Base-by-base conservation (phyloP, 2,329 filamentous ascomycete species). In the Ceratocystis huliohia region DNA sequence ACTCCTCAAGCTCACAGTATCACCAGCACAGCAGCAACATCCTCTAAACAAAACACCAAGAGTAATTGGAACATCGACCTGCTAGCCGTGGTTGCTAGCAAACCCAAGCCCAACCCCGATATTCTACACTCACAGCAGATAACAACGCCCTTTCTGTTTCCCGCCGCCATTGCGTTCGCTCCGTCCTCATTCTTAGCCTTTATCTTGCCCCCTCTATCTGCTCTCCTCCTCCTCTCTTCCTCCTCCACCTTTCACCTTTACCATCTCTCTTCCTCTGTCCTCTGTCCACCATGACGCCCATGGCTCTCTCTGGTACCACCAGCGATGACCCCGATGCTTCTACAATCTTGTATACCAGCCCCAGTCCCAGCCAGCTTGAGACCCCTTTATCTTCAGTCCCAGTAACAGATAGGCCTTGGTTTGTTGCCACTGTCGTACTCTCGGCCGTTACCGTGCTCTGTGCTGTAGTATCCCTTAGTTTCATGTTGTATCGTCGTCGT, bases 381-480 rank as follows among this genome's bases (percentile, higher is more conserved):
- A 28, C 25, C 8, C 15, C 33, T 5, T 22, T 61, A 4, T 8
- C 37, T 20, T 33, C 33, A 37, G 59, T 66, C 25, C 64, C 66
- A 4, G 13, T 68, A 17, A 66, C 64, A 37, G 61, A 68, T 62
- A 64, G 62, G 20, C 53, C 62, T 37, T 68, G 67, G 67, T 66
- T 68, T 17, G 63, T 68, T 48, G 64, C 65, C 30, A 57, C 66
- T n/a, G 33, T 66, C 1, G 67, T 68, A 0, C 57, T 62, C 30
- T 65, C 64, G 56, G 62, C 64, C 37, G 48, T 66, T 3, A n/a
- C 64, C 13, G 61, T 68, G 20, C 61, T 66, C 10, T 44, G 57
- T 15, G 64, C 44, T 37, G n/a, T 65, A 20, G 44, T 65, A 13
- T 62, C 59, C 20, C 15, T 62, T 22, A 57, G 61, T 30, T 68